Percentiles rank a stretch among this genome's conserved stretches.
These are phyloP conservation scores for Debaryomyces fabryi DNA, from an alignment of 1,139 yeast genomes.

Conservation along the genomic window DNA sequence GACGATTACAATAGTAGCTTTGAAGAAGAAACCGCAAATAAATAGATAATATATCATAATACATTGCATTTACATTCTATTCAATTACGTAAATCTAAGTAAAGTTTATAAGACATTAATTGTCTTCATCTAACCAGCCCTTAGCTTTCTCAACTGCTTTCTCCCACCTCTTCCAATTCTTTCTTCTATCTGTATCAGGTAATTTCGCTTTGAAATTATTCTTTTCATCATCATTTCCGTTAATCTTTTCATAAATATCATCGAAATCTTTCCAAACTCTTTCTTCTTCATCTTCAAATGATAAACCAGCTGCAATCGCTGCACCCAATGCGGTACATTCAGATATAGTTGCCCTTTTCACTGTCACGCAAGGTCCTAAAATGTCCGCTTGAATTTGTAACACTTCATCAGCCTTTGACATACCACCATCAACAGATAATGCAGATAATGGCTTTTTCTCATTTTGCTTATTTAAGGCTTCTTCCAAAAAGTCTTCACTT, in stretches of 20 bases:
- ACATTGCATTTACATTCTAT: constrained; percentile 2
- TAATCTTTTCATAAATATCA: constrained; percentile 52
- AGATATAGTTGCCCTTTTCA: constrained; percentile 76
- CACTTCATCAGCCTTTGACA: constrained; percentile 89
- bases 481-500: constrained; percentile 49
- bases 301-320: constrained; percentile 92
- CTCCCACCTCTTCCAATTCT: constrained; percentile 78
- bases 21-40: constrained; percentile 5
- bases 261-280: constrained; percentile 76
- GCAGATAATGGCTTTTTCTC: constrained; percentile 52
- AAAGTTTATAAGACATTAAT: neutral
- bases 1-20: constrained; percentile 29
- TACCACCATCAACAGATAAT: constrained; percentile 91
- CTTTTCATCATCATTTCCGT: constrained; percentile 35
- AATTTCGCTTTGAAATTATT: constrained; percentile 60
- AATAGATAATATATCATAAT: constrained; percentile 11
- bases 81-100: neutral
- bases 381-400: constrained; percentile 95
- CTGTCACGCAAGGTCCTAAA: constrained; percentile 82
- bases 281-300: constrained; percentile 57
- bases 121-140: constrained; percentile 69
- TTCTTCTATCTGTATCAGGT: constrained; percentile 61
- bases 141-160: constrained; percentile 74
- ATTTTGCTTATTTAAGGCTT: constrained; percentile 44
- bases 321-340: constrained; percentile 98